Percentiles rank a stretch among this genome's conserved stretches.
Conservation (phyloP, 805 yeast species). For the Debaryomyces prosopidis region DNA sequence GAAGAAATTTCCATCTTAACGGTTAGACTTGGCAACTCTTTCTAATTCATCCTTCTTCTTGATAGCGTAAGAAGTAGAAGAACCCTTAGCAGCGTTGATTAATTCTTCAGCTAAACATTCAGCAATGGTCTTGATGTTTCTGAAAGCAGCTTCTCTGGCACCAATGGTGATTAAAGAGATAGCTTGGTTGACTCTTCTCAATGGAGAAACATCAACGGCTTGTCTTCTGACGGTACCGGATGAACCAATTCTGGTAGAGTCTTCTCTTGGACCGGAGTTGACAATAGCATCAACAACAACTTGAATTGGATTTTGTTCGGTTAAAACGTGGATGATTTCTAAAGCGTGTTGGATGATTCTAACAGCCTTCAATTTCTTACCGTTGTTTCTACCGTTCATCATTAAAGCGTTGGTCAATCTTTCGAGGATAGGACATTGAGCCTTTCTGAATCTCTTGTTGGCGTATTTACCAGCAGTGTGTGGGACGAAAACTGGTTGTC, state of each 20-base stretch:
- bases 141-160: conserved; percentile 99
- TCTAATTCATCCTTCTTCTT: conserved; percentile 99
- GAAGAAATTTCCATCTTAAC: conserved; percentile 58
- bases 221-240: conserved; percentile 99
- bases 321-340: conserved; percentile 94
- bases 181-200: conserved; percentile 99
- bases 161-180: conserved; percentile 97
- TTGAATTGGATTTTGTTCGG: conserved; percentile 99
- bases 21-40: conserved; percentile 99
- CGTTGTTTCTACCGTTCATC: conserved; percentile 99
- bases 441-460: conserved; percentile 99
- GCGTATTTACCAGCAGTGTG: conserved; percentile 99
- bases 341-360: conserved; percentile 99
- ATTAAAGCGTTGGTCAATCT: conserved; percentile 99
- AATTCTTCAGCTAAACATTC: conserved; percentile 99
- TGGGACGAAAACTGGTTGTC: conserved; percentile 95
- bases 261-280: conserved; percentile 99
- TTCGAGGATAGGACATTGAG: conserved; percentile 99
- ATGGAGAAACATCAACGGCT: conserved; percentile 99
- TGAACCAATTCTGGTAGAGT: conserved; percentile 99
- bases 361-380: conserved; percentile 99
- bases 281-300: conserved; percentile 98
- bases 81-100: conserved; percentile 99
- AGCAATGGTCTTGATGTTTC: conserved; percentile 99
- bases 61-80: conserved; percentile 99